Evolutionary conservation across 768 basidiomycete genomes (phyloP).

Genomic region (Boletellus sp.): DNA sequence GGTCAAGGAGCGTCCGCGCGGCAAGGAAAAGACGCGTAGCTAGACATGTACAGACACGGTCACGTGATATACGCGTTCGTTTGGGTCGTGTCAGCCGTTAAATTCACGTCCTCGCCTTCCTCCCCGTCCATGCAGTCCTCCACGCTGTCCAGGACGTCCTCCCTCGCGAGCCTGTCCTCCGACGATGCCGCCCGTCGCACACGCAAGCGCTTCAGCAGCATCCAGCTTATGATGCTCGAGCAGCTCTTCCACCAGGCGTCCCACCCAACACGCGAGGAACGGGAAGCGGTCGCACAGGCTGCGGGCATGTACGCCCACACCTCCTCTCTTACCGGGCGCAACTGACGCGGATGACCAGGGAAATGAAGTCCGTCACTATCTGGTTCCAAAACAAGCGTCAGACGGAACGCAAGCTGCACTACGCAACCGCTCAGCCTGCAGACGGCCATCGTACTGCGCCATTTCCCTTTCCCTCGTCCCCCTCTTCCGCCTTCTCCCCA

Average conservation of each 20-base stretch:
- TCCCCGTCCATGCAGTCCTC: conserved; percentile 17
- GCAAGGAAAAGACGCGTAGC: conserved; percentile 43
- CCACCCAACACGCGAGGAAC: conserved; percentile 71
- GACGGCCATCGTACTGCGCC: conserved; percentile 15
- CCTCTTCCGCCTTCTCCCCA: conserved; percentile 7
- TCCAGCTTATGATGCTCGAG: conserved; percentile 69
- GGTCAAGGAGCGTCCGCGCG: conserved; percentile 78
- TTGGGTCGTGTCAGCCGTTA: background rate
- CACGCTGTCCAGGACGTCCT: conserved; percentile 51
- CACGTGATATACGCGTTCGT: conserved; percentile 25
- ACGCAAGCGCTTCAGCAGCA: conserved; percentile 65
- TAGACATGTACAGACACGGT: conserved; percentile 6
- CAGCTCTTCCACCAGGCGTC: conserved; percentile 68
- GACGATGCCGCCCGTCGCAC: conserved; percentile 54
- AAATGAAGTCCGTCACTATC: conserved; percentile 35
- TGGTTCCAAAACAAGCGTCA: conserved; percentile 36
- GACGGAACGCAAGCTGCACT: conserved; percentile 52
- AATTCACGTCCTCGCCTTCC: background rate
- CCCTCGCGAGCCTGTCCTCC: conserved; percentile 53
- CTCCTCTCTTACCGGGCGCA: background rate
- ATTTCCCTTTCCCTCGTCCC: conserved; percentile 18
- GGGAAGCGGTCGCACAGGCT: conserved; percentile 57
- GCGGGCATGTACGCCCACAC: conserved; percentile 55
- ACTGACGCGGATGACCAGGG: conserved; percentile 22
- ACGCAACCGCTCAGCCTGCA: conserved; percentile 22